phyloP scores from a whole-genome alignment of 169 alveolate genomes.

The Cryptosporidium ubiquitum region DNA sequence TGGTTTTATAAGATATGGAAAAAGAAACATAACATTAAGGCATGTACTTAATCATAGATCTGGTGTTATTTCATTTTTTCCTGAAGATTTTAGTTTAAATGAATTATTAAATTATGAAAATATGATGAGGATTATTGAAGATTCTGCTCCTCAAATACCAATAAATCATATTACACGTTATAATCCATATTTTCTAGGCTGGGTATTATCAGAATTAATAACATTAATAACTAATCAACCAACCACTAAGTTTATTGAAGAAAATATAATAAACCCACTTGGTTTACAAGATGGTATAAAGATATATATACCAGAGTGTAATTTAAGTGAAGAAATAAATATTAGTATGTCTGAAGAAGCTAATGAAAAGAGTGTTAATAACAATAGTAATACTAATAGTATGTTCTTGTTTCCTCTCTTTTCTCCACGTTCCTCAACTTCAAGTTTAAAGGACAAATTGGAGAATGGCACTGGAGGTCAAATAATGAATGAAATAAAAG shows the following conservation, averaged over 20 bases:
- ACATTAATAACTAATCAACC: constrained; percentile 46
- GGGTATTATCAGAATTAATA: constrained; percentile 56
- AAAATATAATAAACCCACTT: constrained; percentile 25
- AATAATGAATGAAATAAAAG: neutral
- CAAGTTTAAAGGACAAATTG: neutral
- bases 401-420: neutral
- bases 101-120: constrained; percentile 70
- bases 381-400: neutral
- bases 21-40: constrained; percentile 77
- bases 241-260: constrained; percentile 22
- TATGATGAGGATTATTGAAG: constrained; percentile 76
- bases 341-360: neutral
- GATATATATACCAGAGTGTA: neutral
- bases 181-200: constrained; percentile 47
- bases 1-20: constrained; percentile 79
- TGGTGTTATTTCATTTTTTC: constrained; percentile 76
- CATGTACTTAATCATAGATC: constrained; percentile 77
- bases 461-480: neutral
- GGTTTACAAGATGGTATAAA: constrained; percentile 15
- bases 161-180: constrained; percentile 11
- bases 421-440: neutral
- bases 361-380: neutral
- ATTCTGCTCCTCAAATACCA: constrained; percentile 59
- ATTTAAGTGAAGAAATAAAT: neutral
- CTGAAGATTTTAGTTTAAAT: constrained; percentile 75